phyloP scores from a whole-genome alignment of 192 early-diverging fungal genomes.

The Coemansia sp. region DNA sequence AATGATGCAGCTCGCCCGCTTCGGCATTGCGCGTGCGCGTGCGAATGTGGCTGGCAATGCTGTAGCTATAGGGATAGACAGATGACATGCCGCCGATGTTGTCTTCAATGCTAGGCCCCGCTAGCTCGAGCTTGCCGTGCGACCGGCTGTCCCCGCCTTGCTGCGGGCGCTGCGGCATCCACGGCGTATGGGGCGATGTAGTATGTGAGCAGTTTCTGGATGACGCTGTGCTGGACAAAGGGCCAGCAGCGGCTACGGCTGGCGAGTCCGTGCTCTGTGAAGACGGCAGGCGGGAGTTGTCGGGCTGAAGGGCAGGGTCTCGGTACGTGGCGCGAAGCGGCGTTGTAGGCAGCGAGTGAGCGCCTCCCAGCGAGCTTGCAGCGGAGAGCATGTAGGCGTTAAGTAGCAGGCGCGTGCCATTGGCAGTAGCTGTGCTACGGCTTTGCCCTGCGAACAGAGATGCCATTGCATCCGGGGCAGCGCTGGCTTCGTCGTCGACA shows the following conservation, averaged over 20 bases:
- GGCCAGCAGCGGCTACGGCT: slow-evolving; percentile 8
- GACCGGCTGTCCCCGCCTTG: neutral
- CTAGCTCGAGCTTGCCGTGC: slow-evolving; percentile 15
- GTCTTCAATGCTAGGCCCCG: slow-evolving; percentile 41
- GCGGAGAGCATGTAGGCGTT: slow-evolving; percentile 5
- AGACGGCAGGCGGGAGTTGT: neutral
- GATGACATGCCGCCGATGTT: slow-evolving; percentile 43
- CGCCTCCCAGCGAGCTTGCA: slow-evolving; percentile 20
- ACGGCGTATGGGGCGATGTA: slow-evolving; percentile 28
- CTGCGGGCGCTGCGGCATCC: slow-evolving; percentile 9
- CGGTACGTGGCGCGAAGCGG: slow-evolving; percentile 35
- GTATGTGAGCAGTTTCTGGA: slow-evolving; percentile 16
- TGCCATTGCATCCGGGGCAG: slow-evolving; percentile 16
- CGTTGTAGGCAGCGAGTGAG: slow-evolving; percentile 48
- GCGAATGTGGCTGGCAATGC: slow-evolving; percentile 52
- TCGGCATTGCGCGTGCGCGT: slow-evolving; percentile 27
- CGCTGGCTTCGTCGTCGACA: slow-evolving; percentile 26
- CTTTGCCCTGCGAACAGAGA: slow-evolving; percentile 38
- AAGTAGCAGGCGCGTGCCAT: slow-evolving; percentile 38
- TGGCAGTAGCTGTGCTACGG: slow-evolving; percentile 47
- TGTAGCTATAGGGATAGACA: slow-evolving; percentile 50
- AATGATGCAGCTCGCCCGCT: slow-evolving; percentile 6
- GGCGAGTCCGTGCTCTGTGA: neutral
- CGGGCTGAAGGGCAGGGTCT: neutral
- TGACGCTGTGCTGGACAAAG: slow-evolving; percentile 22